Percentiles rank a stretch among this genome's conserved stretches.
Evolutionary conservation across 23 red algal genomes (phyloP).

Genomic region (Gracilaria domingensis): DNA sequence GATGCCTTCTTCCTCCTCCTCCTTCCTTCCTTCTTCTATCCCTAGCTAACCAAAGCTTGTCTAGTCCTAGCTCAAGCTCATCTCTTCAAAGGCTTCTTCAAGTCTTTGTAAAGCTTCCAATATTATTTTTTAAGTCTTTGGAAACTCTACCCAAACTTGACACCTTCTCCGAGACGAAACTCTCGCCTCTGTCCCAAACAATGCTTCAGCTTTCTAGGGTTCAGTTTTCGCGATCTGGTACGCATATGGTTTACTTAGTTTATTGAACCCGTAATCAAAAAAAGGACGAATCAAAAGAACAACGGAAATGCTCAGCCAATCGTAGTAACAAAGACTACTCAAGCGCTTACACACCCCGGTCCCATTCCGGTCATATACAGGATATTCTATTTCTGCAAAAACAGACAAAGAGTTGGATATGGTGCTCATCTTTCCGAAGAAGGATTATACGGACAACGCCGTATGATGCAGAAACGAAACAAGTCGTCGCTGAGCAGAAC

Average conservation of each 20-base stretch:
- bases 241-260: not conserved
- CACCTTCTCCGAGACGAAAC: not conserved
- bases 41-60: too few species aligned
- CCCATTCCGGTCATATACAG: constrained; percentile 40
- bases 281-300: constrained; percentile 53
- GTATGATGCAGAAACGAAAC: not conserved
- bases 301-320: constrained; percentile 60
- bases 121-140: too few species aligned
- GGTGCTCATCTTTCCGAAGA: constrained; percentile 11
- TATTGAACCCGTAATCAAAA: not conserved
- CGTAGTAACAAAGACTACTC: constrained; percentile 52
- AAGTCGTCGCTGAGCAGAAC: constrained; percentile 41
- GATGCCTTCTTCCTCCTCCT: too few species aligned
- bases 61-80: too few species aligned
- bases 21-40: too few species aligned
- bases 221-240: not conserved
- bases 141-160: too few species aligned
- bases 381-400: constrained; percentile 52
- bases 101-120: too few species aligned
- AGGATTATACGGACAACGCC: constrained; percentile 25
- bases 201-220: not conserved
- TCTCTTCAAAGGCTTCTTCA: too few species aligned
- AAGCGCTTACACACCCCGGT: constrained; percentile 36
- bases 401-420: constrained; percentile 16
- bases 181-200: not conserved